Evolutionary conservation across 2,329 filamentous ascomycete genomes (phyloP), one percentile per base, ranked within the genome.

Genomic region (Helminthosporium solani): DNA sequence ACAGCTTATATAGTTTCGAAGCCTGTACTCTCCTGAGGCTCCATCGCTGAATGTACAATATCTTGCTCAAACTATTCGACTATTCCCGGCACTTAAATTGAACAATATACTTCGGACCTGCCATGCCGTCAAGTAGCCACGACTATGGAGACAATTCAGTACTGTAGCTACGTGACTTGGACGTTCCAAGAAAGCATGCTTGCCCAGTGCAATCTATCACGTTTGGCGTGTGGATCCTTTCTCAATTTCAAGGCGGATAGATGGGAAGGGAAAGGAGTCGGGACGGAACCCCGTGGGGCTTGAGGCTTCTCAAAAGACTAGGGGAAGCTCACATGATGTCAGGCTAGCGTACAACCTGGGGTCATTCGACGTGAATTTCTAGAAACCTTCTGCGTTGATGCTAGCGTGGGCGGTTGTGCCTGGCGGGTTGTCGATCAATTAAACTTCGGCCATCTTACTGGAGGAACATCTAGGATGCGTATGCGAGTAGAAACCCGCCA

Each of bases 41-140:
- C 9, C 6, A 27, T 14, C 20, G 25, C 20, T 25, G 2, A 38
- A 15, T n/a, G 2, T 14, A 38, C 7, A 25, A 4, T 21, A 20
- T 42, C 33, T 42, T 20, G 11, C 12, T 4, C 3, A 25, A 14
- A 19, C 18, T 34, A 23, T 44, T 23, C 11, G 3, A 14, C 42
- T 3, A 31, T 14, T 6, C 15, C 23, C 39, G 11, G 15, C 25
- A 9, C 25, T 8, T 44, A 43, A 21, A 47, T 47, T 44, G 33
- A 16, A 27, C 41, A 49, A 53, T 48, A 41, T 46, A 42, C 21
- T 14, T 31, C 50, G 50, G 50, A 27, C 40, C 40, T 45, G 25
- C 28, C n/a, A 46, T 28, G 46, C 53, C 50, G 44, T 39, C 33
- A 8, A 21, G 21, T 21, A 37, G 15, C 25, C 8, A 23, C 16